These are phyloP conservation scores for Aspergillus melleus DNA, from an alignment of 2,329 filamentous ascomycete species.

Conservation along the genomic window DNA sequence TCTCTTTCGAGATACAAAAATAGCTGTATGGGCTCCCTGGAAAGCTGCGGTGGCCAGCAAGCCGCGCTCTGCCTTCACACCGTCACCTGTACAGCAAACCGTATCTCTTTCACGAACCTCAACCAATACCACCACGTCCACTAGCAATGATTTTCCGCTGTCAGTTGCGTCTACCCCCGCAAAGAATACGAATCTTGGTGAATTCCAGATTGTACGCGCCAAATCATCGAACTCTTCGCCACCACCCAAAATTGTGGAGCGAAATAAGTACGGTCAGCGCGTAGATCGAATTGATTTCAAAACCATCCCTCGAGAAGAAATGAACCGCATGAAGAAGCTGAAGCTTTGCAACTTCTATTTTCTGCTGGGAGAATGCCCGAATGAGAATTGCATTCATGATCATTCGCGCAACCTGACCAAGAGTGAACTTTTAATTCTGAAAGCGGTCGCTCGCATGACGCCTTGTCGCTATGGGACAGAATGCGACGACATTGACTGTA, in stretches of 20 bases:
- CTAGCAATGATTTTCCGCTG: slow-evolving; percentile 33
- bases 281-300: slow-evolving; percentile 54
- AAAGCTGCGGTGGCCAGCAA: slow-evolving; percentile 31
- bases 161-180: slow-evolving; percentile 38
- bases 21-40: slow-evolving; percentile 40
- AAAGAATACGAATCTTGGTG: slow-evolving; percentile 37
- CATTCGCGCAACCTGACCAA: slow-evolving; percentile 57
- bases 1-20: slow-evolving; percentile 56
- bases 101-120: slow-evolving; percentile 37
- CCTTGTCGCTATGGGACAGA: slow-evolving; percentile 59
- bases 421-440: slow-evolving; percentile 55
- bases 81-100: slow-evolving; percentile 36
- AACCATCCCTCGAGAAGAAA: slow-evolving; percentile 55
- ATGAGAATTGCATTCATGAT: slow-evolving; percentile 54
- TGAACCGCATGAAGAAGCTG: slow-evolving; percentile 61
- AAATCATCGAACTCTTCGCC: slow-evolving; percentile 28
- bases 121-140: slow-evolving; percentile 41
- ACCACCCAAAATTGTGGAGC: slow-evolving; percentile 45
- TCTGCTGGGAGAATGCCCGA: slow-evolving; percentile 59
- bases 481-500: slow-evolving; percentile 61
- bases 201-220: slow-evolving; percentile 40
- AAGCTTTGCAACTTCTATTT: slow-evolving; percentile 65
- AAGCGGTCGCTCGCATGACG: slow-evolving; percentile 62
- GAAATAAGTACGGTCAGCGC: slow-evolving; percentile 61
- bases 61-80: slow-evolving; percentile 32